Percentiles rank a stretch among this genome's conserved stretches.
Evolutionary conservation across 768 basidiomycete species (phyloP).

Genomic region (Termitomyces sp.): DNA sequence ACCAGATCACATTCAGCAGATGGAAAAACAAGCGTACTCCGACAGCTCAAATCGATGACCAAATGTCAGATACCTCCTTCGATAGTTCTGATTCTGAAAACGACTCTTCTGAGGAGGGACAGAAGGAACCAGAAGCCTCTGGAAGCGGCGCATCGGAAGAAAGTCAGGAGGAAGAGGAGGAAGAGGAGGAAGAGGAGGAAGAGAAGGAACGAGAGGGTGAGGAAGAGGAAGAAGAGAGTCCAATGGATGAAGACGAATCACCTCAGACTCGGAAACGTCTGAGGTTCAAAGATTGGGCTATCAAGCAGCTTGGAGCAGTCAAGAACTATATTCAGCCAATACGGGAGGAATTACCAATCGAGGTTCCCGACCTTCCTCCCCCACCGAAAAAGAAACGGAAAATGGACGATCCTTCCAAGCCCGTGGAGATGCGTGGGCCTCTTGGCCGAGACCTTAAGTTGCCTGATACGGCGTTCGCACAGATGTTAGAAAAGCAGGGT

Average conservation of each 20-base stretch:
- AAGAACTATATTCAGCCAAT: constrained; percentile 32
- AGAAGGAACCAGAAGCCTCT: constrained; percentile 5
- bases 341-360: constrained; percentile 11
- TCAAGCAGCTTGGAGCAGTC: constrained; percentile 62
- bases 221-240: constrained; percentile 13
- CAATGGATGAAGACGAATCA: constrained; percentile 18
- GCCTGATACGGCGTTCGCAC: constrained; percentile 64
- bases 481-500: constrained; percentile 32
- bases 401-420: constrained; percentile 23
- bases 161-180: constrained; percentile 8
- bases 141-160: constrained; percentile 4
- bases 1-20: constrained; percentile 39
- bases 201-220: constrained; percentile 20
- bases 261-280: constrained; percentile 33
- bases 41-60: constrained; percentile 21
- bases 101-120: constrained; percentile 33
- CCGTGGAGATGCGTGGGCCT: constrained; percentile 66
- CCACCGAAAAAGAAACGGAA: constrained; percentile 49
- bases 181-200: constrained; percentile 15
- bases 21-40: constrained; percentile 41
- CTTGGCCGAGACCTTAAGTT: constrained; percentile 69
- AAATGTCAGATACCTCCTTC: constrained; percentile 63
- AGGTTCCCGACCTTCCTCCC: constrained; percentile 19
- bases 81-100: constrained; percentile 79
- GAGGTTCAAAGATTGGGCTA: constrained; percentile 89